Evolutionary conservation across 75 land plant genomes (phyloP).

Genomic region (Sequoia sempervirens): DNA sequence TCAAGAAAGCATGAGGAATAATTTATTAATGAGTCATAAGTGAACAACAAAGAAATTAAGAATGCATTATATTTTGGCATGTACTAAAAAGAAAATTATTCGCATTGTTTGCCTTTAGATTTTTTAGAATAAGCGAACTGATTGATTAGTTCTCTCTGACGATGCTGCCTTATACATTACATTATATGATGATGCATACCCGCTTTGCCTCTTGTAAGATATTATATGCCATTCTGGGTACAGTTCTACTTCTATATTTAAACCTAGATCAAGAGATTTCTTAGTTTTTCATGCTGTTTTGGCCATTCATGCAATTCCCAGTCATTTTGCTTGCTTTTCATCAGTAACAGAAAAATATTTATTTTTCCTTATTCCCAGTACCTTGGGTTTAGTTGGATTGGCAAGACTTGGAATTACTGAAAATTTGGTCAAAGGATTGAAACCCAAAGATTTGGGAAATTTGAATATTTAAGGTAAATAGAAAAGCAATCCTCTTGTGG

Average conservation of each 20-base stretch:
- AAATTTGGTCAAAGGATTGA: too few relatives aligned
- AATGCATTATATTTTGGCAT: neutral
- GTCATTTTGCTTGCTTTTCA: neutral
- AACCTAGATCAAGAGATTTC: neutral
- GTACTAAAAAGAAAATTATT: neutral
- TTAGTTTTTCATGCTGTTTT: neutral
- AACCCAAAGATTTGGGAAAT: too few relatives aligned
- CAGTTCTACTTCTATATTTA: neutral
- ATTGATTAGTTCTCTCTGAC: neutral
- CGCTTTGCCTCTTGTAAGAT: neutral
- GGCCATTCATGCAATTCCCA: neutral
- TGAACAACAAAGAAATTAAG: neutral
- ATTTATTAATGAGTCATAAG: neutral
- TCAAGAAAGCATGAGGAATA: neutral
- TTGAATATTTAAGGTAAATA: too few relatives aligned
- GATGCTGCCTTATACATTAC: neutral
- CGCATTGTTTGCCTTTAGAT: neutral
- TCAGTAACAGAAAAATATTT: neutral
- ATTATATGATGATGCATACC: neutral
- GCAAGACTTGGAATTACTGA: too few relatives aligned
- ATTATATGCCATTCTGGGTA: neutral
- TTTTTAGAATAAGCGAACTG: neutral
- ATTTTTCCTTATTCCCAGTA: too few relatives aligned
- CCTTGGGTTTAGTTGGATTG: too few relatives aligned
- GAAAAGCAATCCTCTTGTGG: too few relatives aligned